These are phyloP conservation scores for Mycena galericulata DNA, from an alignment of 768 basidiomycete genomes.

Conservation along the genomic window DNA sequence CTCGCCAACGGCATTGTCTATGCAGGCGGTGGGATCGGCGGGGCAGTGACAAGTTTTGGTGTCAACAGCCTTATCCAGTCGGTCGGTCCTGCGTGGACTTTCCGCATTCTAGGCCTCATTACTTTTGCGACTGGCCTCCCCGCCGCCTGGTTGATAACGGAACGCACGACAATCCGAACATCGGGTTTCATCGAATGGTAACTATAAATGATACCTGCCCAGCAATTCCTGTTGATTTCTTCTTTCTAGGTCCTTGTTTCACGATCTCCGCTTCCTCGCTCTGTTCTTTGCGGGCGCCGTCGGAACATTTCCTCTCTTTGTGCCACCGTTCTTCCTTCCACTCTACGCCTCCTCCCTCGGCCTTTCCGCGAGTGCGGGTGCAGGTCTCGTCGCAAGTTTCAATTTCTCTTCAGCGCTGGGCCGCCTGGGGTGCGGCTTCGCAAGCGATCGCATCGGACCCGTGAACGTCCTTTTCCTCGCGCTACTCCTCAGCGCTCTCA, in stretches of 20 bases:
- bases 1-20: constrained; percentile 48
- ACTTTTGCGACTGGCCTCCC: constrained; percentile 43
- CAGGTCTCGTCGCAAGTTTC: constrained; percentile 48
- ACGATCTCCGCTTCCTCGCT: constrained; percentile 38
- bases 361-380: constrained; percentile 38
- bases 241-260: constrained; percentile 42
- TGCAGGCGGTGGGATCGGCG: constrained; percentile 41
- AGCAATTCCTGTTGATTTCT: background rate
- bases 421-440: constrained; percentile 42
- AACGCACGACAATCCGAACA: constrained; percentile 38
- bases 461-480: constrained; percentile 42
- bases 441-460: constrained; percentile 46
- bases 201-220: too few relatives aligned
- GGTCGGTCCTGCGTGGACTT: constrained; percentile 46
- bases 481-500: constrained; percentile 43
- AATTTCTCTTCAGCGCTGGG: constrained; percentile 50
- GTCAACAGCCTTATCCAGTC: constrained; percentile 42
- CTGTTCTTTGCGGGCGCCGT: constrained; percentile 48
- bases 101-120: constrained; percentile 44
- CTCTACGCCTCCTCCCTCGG: constrained; percentile 46
- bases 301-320: constrained; percentile 50
- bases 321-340: constrained; percentile 52
- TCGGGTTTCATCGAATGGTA: constrained; percentile 34
- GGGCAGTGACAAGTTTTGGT: constrained; percentile 43
- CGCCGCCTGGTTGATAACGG: constrained; percentile 39